phyloP scores from a whole-genome alignment of 192 early-diverging fungal genomes.

The Coemansia sp. region DNA sequence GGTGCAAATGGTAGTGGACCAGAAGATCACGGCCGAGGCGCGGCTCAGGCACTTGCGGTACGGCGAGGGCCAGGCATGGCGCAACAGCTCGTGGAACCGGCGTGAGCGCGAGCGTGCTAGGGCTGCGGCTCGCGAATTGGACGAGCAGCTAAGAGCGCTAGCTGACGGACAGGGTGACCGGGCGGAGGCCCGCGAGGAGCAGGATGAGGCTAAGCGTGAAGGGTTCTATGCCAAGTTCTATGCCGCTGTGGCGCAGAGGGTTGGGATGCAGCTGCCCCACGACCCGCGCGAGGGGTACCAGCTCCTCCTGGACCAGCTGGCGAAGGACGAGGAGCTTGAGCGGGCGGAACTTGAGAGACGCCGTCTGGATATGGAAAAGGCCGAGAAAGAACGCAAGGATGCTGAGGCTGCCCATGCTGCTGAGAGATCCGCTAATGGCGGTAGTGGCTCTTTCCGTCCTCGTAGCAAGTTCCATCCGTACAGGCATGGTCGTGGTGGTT shows the following conservation, averaged over 20 bases:
- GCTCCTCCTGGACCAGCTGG: constrained; percentile 41
- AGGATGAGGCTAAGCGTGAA: constrained; percentile 41
- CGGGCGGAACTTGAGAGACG: constrained; percentile 38
- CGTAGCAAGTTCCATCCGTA: constrained; percentile 10
- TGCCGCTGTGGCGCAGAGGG: constrained; percentile 19
- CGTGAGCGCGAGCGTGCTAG: constrained; percentile 31
- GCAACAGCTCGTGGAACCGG: constrained; percentile 35
- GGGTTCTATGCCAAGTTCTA: constrained; percentile 40
- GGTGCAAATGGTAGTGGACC: constrained; percentile 47
- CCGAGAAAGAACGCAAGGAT: constrained; percentile 53
- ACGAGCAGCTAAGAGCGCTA: constrained; percentile 17
- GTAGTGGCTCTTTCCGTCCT: background rate
- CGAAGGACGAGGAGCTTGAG: constrained; percentile 45
- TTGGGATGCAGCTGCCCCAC: constrained; percentile 34
- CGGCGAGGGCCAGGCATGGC: constrained; percentile 31
- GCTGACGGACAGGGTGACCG: constrained; percentile 12
- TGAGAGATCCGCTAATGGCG: constrained; percentile 8
- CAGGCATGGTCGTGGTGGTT: background rate
- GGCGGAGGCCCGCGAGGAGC: constrained; percentile 28
- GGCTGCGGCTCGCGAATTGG: constrained; percentile 23
- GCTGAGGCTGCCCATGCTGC: constrained; percentile 25
- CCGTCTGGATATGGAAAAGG: constrained; percentile 31
- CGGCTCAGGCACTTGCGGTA: constrained; percentile 26
- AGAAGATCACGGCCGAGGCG: constrained; percentile 45
- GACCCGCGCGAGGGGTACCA: constrained; percentile 51